phyloP scores from a whole-genome alignment of 805 yeast species.

The Barnettozyma wickerhamii region DNA sequence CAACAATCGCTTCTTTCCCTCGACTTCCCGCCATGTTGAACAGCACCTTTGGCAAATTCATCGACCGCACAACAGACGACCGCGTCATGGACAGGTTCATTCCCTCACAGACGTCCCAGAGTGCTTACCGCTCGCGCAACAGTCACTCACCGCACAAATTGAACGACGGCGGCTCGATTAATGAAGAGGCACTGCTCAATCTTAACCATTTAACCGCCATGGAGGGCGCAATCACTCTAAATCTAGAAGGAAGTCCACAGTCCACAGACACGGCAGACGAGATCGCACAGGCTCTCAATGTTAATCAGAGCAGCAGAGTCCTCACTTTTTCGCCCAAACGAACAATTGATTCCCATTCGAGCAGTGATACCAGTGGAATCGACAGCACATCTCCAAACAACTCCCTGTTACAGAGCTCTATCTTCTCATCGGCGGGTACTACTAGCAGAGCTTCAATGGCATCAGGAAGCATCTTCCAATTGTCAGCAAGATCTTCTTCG shows the following conservation, averaged over 20 bases:
- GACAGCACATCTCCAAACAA: constrained; percentile 1
- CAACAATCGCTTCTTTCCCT: neutral
- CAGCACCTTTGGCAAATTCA: constrained; percentile 5
- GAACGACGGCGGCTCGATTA: neutral
- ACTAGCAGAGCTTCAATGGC: too few species aligned
- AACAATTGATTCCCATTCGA: neutral
- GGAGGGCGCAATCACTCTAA: constrained; percentile 14
- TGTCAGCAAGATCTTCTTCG: too few species aligned
- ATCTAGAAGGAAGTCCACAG: too few species aligned
- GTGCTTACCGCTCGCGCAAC: constrained; percentile 22
- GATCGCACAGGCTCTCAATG: constrained; percentile 49
- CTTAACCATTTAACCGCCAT: constrained; percentile 11
- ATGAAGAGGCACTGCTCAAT: constrained; percentile 16
- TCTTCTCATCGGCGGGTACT: constrained; percentile 5
- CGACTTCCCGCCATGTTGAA: neutral
- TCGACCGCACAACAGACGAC: constrained; percentile 7
- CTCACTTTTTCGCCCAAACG: constrained; percentile 28
- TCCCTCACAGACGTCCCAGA: constrained; percentile 30
- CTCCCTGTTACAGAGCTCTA: constrained; percentile 3
- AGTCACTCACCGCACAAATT: neutral
- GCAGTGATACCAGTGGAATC: constrained; percentile 7
- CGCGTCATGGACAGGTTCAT: constrained; percentile 34
- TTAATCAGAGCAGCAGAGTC: constrained; percentile 37
- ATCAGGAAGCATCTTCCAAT: constrained; percentile 2
- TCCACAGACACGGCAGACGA: too few species aligned